Base-by-base conservation (phyloP, 768 basidiomycete species). In the Mycena rebaudengoi region DNA sequence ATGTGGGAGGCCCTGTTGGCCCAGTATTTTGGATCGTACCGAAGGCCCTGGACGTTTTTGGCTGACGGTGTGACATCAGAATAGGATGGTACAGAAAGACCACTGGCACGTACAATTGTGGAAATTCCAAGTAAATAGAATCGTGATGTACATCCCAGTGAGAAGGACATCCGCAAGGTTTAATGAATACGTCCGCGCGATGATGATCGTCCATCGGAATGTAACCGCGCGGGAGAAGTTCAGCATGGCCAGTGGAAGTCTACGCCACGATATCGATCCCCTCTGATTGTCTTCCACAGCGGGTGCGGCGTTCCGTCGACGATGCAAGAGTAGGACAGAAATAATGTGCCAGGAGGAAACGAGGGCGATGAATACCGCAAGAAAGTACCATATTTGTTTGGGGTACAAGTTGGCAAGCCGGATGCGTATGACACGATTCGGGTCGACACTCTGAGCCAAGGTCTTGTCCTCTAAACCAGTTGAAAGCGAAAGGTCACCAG, bases 311-410 rank as follows among this genome's bases (percentile, higher is more conserved):
- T 29, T 46, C 16, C 62, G 49, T 4, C 62, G 53, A n/a, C 52
- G 6, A 23, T 56, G 45, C 46, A 65, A 51, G 21, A 63, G 40
- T 2, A 70, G 26, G 14, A 49, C 59, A 16, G 74, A 71, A 20
- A 66, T 14, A 51, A 68, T 41, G 29, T 76, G 74, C 54, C 60
- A 63, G 33, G 75, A 21, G 26, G 69, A 51, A 45, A 77, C 67
- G 48, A 78, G 61, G 40, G 58, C 69, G 52, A 80, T 72, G 67
- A 80, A 75, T 45, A 63, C 54, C 4, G 71, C 75, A 25, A 80
- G 29, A 55, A 75, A 71, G 63, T 72, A 78, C 79, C 78, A 79
- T 16, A 76, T 64, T 52, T 80, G 68, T 33, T 74, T 66, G 0
- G 79, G 74, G 50, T 79, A 80, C 43, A 59, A 14, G 23, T 54